Conservation (phyloP, 2,329 filamentous ascomycete genomes). For the Helotiales sp. region DNA sequence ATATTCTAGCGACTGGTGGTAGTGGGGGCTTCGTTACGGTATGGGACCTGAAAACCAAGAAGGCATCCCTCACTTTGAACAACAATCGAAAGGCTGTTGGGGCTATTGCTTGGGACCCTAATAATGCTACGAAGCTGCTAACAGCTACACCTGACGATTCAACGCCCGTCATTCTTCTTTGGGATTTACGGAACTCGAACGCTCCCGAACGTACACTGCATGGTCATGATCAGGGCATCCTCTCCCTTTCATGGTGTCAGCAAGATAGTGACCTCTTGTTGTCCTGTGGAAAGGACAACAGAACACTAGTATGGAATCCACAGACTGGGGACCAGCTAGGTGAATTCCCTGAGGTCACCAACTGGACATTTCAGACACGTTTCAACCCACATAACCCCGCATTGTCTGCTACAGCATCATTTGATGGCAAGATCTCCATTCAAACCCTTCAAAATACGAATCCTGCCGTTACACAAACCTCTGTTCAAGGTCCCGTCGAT, state of each 20-base stretch:
- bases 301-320: slow-evolving; percentile 94
- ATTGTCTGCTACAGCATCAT: slow-evolving; percentile 91
- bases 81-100: slow-evolving; percentile 92
- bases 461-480: slow-evolving; percentile 66
- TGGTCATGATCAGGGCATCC: slow-evolving; percentile 90
- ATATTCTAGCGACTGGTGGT: slow-evolving; percentile 93
- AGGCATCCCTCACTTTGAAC: slow-evolving; percentile 93
- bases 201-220: slow-evolving; percentile 85
- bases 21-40: slow-evolving; percentile 94
- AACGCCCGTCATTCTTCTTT: slow-evolving; percentile 83
- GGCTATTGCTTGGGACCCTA: slow-evolving; percentile 95
- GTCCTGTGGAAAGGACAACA: slow-evolving; percentile 95
- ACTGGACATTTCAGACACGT: slow-evolving; percentile 95
- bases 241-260: slow-evolving; percentile 93
- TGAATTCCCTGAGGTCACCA: slow-evolving; percentile 96
- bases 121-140: slow-evolving; percentile 89
- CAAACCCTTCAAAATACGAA: slow-evolving; percentile 96
- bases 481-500: slow-evolving; percentile 70
- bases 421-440: slow-evolving; percentile 92
- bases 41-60: slow-evolving; percentile 98
- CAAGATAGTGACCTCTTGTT: slow-evolving; percentile 88
- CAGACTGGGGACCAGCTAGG: slow-evolving; percentile 85
- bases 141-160: slow-evolving; percentile 90
- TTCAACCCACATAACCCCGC: slow-evolving; percentile 94
- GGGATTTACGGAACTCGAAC: slow-evolving; percentile 95